Evolutionary conservation across 495 filamentous ascomycete genomes (phyloP), one percentile per base, ranked within the genome.

Genomic region (Talaromyces thailandensis): DNA sequence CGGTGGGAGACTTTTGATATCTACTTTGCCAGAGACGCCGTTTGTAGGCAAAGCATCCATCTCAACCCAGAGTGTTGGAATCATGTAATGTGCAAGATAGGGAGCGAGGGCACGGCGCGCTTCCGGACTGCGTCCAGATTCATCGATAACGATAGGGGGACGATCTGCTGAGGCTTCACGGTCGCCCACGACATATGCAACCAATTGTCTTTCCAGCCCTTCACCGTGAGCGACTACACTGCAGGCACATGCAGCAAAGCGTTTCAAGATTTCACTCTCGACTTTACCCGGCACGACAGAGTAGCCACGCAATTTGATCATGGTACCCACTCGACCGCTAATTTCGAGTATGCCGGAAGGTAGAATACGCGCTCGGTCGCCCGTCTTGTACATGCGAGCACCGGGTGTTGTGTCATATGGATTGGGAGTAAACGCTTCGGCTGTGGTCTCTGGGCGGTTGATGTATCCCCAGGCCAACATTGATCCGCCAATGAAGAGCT

Each of bases 401-500:
- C 75, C 80, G 59, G 83, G 65, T 5, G 57, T 66, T 0, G 63
- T 21, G 63, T 84, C 80, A 28, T 88, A 87, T n/a, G 71, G 79
- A 52, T 84, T 79, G 2, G 82, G 64, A n/a, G 83, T 70, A 69
- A 96, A 96, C 0, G 87, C 84, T 51, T 80, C 76, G 14, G 80
- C 76, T 0, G 88, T 96, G n/a, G 88, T 82, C 53, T 95, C 89
- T 0, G 84, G 85, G 7, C 89, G 81, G 66, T 95, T 94, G 31
- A 98, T 76, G 65, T 98, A 98, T 51, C 84, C 89, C 56, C 83
- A 78, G 2, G 93, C 92, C 18, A 96, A 79, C 64, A 96, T 87
- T 26, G 79, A 70, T 0, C 93, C 93, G 6, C 90, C 93, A 21
- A 98, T 75, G 24, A 85, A 90, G 18, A 98, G 80, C 69, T 98